A percentile compares a stretch with the other conserved stretches of the same genome.
These are phyloP conservation scores for Saccharomycopsis phalli DNA, from an alignment of 1,139 yeast genomes.

Conservation along the genomic window DNA sequence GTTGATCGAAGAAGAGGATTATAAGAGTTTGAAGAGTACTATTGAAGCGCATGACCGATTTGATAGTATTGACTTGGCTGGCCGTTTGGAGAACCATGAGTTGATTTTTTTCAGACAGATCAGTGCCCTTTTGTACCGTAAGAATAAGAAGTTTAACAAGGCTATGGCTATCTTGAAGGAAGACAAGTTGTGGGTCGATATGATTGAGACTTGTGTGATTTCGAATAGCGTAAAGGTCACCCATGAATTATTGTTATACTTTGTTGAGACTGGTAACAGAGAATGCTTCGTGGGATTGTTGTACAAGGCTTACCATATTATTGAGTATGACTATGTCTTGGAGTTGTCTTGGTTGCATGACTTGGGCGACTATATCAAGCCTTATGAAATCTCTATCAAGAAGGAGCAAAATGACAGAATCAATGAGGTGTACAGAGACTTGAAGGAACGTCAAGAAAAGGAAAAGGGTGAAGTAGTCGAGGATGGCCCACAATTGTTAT, in stretches of 20 bases:
- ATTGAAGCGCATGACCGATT: constrained; percentile 87
- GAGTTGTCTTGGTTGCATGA: constrained; percentile 89
- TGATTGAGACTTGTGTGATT: constrained; percentile 84
- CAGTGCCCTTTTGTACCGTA: constrained; percentile 88
- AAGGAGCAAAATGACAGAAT: constrained; percentile 69
- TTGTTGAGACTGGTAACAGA: constrained; percentile 94
- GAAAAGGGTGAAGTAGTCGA: constrained; percentile 48
- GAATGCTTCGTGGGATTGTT: constrained; percentile 91
- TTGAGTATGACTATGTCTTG: constrained; percentile 74
- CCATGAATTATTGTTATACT: constrained; percentile 80
- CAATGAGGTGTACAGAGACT: constrained; percentile 58
- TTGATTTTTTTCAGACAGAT: constrained; percentile 90
- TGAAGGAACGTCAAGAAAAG: constrained; percentile 58
- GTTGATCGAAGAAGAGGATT: constrained; percentile 93
- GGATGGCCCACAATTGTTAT: constrained; percentile 50
- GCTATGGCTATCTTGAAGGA: constrained; percentile 81
- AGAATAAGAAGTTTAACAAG: constrained; percentile 88
- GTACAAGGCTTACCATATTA: constrained; percentile 74
- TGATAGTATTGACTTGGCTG: constrained; percentile 88
- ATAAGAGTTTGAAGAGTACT: constrained; percentile 78
- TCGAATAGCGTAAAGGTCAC: constrained; percentile 76
- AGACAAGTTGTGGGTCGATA: constrained; percentile 92
- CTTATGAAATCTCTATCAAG: constrained; percentile 76
- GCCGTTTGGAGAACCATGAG: constrained; percentile 85
- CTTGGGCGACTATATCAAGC: constrained; percentile 77